phyloP scores from a whole-genome alignment of 2,329 filamentous ascomycete species.

The Cytospora mali region DNA sequence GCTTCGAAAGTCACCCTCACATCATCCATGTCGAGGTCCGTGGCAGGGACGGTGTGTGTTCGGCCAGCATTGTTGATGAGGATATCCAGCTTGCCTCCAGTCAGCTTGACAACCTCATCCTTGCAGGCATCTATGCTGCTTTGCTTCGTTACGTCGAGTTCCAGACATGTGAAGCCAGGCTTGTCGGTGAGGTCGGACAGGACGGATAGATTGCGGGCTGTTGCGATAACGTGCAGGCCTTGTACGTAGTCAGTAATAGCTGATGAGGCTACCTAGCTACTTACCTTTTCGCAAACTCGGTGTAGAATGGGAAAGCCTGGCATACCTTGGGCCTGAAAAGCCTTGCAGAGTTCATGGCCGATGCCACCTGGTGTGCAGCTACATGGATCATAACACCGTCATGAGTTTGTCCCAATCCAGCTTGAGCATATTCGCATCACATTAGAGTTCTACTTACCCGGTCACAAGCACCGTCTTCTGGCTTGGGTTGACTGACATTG shows the following conservation, averaged over 20 bases:
- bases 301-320: neutral
- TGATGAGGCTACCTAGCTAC: too few species aligned
- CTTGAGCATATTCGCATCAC: neutral
- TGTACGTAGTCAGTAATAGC: constrained; percentile 1
- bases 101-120: constrained; percentile 49
- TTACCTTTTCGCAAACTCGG: too few species aligned
- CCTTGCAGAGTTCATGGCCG: constrained; percentile 55
- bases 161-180: constrained; percentile 49
- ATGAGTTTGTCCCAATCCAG: neutral
- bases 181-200: constrained; percentile 47
- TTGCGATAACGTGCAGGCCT: constrained; percentile 60
- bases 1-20: constrained; percentile 58
- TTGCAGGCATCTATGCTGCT: constrained; percentile 54
- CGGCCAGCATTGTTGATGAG: constrained; percentile 58
- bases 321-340: constrained; percentile 56
- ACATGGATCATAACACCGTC: neutral
- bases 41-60: constrained; percentile 28
- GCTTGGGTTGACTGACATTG: constrained; percentile 29
- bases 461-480: constrained; percentile 54
- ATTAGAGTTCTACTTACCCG: constrained; percentile 48
- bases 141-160: constrained; percentile 56
- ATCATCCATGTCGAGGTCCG: constrained; percentile 50
- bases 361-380: constrained; percentile 64
- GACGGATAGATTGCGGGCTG: constrained; percentile 54
- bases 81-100: constrained; percentile 57